phyloP scores from a whole-genome alignment of 345 rosid species.

The Fremontodendron californicum region DNA sequence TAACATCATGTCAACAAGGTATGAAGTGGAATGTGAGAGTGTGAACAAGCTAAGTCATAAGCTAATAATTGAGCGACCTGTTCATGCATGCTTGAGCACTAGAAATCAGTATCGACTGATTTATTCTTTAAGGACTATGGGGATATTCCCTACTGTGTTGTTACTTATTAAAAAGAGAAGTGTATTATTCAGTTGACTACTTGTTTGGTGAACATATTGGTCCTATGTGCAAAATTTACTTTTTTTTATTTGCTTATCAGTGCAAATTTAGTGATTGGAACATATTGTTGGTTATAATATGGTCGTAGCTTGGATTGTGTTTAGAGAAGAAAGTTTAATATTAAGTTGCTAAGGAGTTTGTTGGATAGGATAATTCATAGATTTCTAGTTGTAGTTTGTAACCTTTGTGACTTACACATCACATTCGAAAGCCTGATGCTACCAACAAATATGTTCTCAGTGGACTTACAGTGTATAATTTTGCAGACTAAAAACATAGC shows the following conservation, averaged over 20 bases:
- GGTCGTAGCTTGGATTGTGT: not conserved
- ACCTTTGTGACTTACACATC: not conserved
- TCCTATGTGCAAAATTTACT: not conserved
- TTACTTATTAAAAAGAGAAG: not conserved
- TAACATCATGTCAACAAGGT: not conserved
- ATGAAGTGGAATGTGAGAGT: not conserved
- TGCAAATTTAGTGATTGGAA: not conserved
- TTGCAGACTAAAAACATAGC: conserved; percentile 36
- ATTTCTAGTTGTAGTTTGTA: not conserved
- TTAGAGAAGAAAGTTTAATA: not conserved
- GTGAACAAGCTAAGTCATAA: not conserved
- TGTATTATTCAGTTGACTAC: not conserved
- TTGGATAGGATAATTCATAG: not conserved
- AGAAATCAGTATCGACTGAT: not conserved
- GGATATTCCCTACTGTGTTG: not conserved
- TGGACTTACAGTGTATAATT: not conserved
- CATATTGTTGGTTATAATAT: not conserved
- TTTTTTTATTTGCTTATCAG: not conserved
- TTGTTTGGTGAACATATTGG: not conserved
- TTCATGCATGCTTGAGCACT: not conserved
- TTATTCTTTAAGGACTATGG: not conserved
- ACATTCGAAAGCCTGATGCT: not conserved
- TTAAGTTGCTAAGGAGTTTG: not conserved
- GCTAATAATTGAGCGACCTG: not conserved
- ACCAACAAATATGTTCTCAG: not conserved